Base-by-base conservation (phyloP, 306 rosid species). In the Argentina anserina region DNA sequence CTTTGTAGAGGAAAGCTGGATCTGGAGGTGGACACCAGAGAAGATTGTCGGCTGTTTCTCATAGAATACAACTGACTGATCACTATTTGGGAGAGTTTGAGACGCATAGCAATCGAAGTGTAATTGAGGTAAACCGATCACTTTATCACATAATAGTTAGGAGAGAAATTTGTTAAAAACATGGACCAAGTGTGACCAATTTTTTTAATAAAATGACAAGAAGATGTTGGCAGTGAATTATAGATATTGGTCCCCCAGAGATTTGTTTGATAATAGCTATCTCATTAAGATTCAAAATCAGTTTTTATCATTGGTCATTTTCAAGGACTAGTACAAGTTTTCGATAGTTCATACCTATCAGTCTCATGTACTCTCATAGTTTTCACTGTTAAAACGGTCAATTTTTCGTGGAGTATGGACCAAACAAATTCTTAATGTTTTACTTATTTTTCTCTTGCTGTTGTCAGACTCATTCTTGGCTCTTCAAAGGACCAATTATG, bases 81-180 rank as follows among this genome's bases (percentile, higher is more conserved):
- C 62, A 56, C 79, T 29, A 80, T 60, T 68, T 83, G 77, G 86
- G 78, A 25, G 86, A 70, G 45, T 71, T 81, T 34, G 87, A 85
- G 78, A 76, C 82, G 7, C 83, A 26, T 36, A 80, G 81, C 81
- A 67, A 70, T 72, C 76, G 67, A 72, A 59, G 84, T 81, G 78
- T 86, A 50, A 81, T 67, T 43, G 89, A 93, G 97, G 98, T 93
- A 90, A 39, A 25, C 46, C 28, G 37, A 63, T 3, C 1, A 9
- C 26, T 33, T 31, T 7, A 34, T 58, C 39, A 11, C 29, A 59
- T 5, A 33, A 69, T 12, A 21, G 62, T 52, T 23, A 5, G 42
- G 45, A 13, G 26, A 8, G 3, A 4, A 41, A 2, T 46, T 6
- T 2, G 47, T 9, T 25, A 37, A 70, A 70, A 1, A 45, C 6